Base-by-base conservation (phyloP, 768 basidiomycete species). In the Obba rivulosa region DNA sequence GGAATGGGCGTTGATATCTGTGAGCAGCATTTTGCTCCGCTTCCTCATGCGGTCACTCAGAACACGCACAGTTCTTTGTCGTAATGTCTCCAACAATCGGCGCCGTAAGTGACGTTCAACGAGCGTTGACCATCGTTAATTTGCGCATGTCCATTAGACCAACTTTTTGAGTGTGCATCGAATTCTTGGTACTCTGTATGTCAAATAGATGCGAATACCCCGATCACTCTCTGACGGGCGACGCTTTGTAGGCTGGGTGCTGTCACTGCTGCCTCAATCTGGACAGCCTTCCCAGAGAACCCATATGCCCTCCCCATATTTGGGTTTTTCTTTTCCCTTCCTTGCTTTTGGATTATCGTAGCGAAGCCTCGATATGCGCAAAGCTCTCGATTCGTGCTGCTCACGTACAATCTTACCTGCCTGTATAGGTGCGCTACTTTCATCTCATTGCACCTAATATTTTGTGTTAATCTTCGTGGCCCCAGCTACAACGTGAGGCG, bases 1-100 rank as follows among this genome's bases (percentile, higher is more conserved):
- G 31, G 92, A 97, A 68, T 99, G 95, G 95, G 92, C 92, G 1
- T 69, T 99, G 60, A 89, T 98, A 45, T 93, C 93, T 39, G 92
- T 89, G 52, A 60, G 78, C 70, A 23, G 25, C 17, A n/a, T 35
- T 43, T 48, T 34, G 16, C 37, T 20, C n/a, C 34, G 37, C 0
- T 7, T 36, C 21, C 2, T 39, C 16, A n/a, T 35, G 8, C 16
- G 2, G 7, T 41, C 28, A 8, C 22, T 48, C 25, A 2, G 28
- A 44, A 20, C 31, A 2, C n/a, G 4, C 11, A 0, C 4, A 87
- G 86, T 90, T 84, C 66, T 89, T 92, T 56, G 81, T 87, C n/a
- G 88, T 93, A n/a, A 84, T 92, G 58, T 88, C 87, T 8, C 90
- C 89, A 0, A 91, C 89, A 2, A 87, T 93, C 36, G 92, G 92